Evolutionary conservation across 1,284 basidiomycete species (phyloP).

Genomic region (Rhizopogon hawkerae): DNA sequence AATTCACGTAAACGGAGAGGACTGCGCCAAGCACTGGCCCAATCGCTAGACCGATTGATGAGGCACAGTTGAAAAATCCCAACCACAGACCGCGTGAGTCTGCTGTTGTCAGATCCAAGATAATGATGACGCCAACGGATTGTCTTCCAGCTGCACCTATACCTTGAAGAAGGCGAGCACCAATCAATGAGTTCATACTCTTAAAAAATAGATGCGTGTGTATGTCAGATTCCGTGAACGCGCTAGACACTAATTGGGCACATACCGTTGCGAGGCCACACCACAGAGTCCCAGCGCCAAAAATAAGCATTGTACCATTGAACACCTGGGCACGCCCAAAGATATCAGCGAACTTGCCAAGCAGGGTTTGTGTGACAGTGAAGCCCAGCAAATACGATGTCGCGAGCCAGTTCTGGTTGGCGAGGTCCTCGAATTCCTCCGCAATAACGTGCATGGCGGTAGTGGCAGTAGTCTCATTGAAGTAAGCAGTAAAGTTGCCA

Average conservation of each 20-base stretch:
- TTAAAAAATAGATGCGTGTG: slow-evolving; percentile 6
- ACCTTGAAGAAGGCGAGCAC: slow-evolving; percentile 26
- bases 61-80: slow-evolving; percentile 28
- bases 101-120: slow-evolving; percentile 25
- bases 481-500: slow-evolving; percentile 29
- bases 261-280: slow-evolving; percentile 27
- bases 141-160: slow-evolving; percentile 29
- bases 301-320: slow-evolving; percentile 29
- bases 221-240: slow-evolving; percentile 6
- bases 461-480: slow-evolving; percentile 28
- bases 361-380: slow-evolving; percentile 28
- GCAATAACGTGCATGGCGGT: slow-evolving; percentile 31
- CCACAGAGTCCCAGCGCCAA: slow-evolving; percentile 26
- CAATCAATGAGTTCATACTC: slow-evolving; percentile 28
- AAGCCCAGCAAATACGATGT: slow-evolving; percentile 28
- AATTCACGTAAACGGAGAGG: slow-evolving; percentile 21
- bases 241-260: background rate
- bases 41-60: slow-evolving; percentile 24
- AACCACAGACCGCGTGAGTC: slow-evolving; percentile 28
- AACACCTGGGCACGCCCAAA: slow-evolving; percentile 28
- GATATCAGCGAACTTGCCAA: slow-evolving; percentile 28
- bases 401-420: slow-evolving; percentile 28
- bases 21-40: slow-evolving; percentile 25
- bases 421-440: slow-evolving; percentile 22
- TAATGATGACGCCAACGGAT: slow-evolving; percentile 27